Percentiles rank a stretch among this genome's conserved stretches.
Evolutionary conservation across 352 stramenopile species (phyloP).

Genomic region (Globisporangium parvum): DNA sequence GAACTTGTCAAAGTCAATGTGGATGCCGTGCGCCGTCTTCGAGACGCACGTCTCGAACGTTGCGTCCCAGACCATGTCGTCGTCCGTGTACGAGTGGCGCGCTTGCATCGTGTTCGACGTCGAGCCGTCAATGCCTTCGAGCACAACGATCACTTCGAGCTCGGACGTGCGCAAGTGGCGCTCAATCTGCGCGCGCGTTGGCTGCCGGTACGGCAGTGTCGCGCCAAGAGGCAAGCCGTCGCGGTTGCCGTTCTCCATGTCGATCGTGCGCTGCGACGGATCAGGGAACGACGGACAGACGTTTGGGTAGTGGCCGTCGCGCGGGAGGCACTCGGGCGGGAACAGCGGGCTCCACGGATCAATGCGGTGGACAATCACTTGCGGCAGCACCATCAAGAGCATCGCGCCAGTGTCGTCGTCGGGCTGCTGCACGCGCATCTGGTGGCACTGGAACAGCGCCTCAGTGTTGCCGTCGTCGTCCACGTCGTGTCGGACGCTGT

Average conservation of each 20-base stretch:
- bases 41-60: slow-evolving; percentile 75
- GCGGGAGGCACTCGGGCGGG: slow-evolving; percentile 64
- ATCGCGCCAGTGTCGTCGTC: slow-evolving; percentile 78
- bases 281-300: slow-evolving; percentile 59
- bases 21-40: slow-evolving; percentile 39
- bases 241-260: slow-evolving; percentile 83
- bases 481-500: slow-evolving; percentile 71
- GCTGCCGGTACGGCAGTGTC: slow-evolving; percentile 36
- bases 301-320: slow-evolving; percentile 38
- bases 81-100: slow-evolving; percentile 72
- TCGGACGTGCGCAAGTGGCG: slow-evolving; percentile 60
- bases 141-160: slow-evolving; percentile 73
- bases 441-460: slow-evolving; percentile 69
- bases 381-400: slow-evolving; percentile 77
- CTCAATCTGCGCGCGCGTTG: slow-evolving; percentile 67
- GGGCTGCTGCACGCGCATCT: slow-evolving; percentile 87
- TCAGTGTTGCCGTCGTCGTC: slow-evolving; percentile 44
- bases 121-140: slow-evolving; percentile 80
- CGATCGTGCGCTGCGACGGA: slow-evolving; percentile 58
- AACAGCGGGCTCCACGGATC: slow-evolving; percentile 83
- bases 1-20: slow-evolving; percentile 84
- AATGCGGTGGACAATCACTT: slow-evolving; percentile 81
- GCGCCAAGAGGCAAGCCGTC: slow-evolving; percentile 31
- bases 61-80: slow-evolving; percentile 77
- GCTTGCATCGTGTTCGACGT: slow-evolving; percentile 88